A percentile compares a stretch with the other conserved stretches of the same genome.
Conservation (phyloP, 805 yeast genomes). For the Saccharomyces jurei region DNA sequence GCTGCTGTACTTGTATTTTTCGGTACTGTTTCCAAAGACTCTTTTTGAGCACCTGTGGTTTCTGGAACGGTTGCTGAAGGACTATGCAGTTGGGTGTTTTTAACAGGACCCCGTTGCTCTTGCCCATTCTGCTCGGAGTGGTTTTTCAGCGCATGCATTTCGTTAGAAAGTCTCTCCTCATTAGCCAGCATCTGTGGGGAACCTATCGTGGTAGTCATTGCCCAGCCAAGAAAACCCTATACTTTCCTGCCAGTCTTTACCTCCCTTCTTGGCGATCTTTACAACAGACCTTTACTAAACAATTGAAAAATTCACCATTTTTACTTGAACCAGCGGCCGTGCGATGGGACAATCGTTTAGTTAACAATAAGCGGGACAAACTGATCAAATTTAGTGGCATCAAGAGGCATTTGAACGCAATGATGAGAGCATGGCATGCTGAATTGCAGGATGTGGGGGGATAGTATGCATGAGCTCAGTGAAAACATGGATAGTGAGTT, state of each 20-base stretch:
- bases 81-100: slow-evolving; percentile 3
- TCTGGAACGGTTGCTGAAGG: slow-evolving; percentile 1
- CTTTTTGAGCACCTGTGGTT: not conserved
- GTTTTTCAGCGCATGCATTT: not conserved
- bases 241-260: not conserved
- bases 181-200: slow-evolving; percentile 8
- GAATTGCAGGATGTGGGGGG: not conserved
- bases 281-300: not conserved
- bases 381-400: not conserved
- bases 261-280: not conserved
- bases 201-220: slow-evolving; percentile 17
- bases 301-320: not conserved
- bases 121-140: not conserved
- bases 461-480: not conserved
- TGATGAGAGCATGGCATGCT: not conserved
- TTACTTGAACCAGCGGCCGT: not conserved
- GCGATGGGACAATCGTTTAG: not conserved
- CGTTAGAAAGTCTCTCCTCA: slow-evolving; percentile 3
- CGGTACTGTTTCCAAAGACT: not conserved
- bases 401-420: not conserved
- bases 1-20: not conserved
- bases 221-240: not conserved
- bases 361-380: not conserved
- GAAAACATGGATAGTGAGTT: not conserved
- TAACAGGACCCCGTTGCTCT: not conserved